Conservation (phyloP, 345 rosid species). For the Citrus australasica region DNA sequence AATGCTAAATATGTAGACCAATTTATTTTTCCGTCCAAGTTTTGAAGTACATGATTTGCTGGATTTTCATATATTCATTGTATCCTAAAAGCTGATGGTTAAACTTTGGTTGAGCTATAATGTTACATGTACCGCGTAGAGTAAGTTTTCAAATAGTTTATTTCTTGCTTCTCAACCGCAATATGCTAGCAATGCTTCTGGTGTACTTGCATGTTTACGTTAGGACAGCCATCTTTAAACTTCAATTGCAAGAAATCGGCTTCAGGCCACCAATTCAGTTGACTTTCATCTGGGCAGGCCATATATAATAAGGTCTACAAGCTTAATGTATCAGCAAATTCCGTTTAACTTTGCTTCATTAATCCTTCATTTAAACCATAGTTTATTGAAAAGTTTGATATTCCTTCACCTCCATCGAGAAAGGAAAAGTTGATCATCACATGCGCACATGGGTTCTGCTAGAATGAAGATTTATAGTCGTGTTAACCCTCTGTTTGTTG, state of each 20-base stretch:
- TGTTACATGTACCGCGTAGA: neutral
- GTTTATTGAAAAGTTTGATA: slow-evolving; percentile 1
- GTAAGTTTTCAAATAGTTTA: neutral
- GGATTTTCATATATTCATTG: too few relatives aligned
- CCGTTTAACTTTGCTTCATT: slow-evolving; percentile 17
- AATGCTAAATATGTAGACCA: neutral
- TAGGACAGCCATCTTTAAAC: slow-evolving; percentile 23
- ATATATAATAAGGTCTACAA: neutral
- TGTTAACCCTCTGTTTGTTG: neutral
- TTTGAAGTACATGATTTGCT: too few relatives aligned
- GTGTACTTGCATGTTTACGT: slow-evolving; percentile 8
- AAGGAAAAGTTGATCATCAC: neutral
- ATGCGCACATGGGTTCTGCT: slow-evolving; percentile 24
- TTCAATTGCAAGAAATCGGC: slow-evolving; percentile 45
- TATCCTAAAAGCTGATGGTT: too few relatives aligned
- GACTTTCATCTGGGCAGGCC: slow-evolving; percentile 12
- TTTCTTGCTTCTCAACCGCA: slow-evolving; percentile 7
- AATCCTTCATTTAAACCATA: slow-evolving; percentile 18
- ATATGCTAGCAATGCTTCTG: neutral
- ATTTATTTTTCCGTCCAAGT: neutral
- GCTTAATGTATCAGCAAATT: slow-evolving; percentile 17
- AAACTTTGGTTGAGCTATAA: neutral
- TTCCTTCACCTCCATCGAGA: slow-evolving; percentile 30
- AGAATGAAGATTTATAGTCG: neutral
- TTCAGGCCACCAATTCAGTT: slow-evolving; percentile 22